A percentile compares a stretch with the other conserved stretches of the same genome.
phyloP scores from a whole-genome alignment of 2,329 filamentous ascomycete genomes.

The Aquanectria penicillioides region DNA sequence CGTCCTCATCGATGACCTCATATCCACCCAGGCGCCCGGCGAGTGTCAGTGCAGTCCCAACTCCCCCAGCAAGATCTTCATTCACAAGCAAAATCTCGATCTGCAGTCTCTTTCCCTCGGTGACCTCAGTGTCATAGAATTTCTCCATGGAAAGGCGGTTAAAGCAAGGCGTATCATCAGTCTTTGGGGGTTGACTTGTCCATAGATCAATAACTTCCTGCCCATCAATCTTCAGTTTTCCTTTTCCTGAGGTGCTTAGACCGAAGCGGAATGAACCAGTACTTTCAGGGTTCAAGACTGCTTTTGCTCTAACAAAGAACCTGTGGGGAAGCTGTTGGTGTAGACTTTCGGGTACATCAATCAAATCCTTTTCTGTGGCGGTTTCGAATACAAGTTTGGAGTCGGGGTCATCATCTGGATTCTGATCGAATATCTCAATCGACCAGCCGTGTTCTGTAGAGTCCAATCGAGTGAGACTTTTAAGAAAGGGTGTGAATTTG shows the following conservation, averaged over 20 bases:
- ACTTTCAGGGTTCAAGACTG: slow-evolving; percentile 16
- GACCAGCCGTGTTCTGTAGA: slow-evolving; percentile 1
- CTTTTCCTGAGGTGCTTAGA: slow-evolving; percentile 48
- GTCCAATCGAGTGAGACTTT: background rate
- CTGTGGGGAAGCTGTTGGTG: slow-evolving; percentile 1
- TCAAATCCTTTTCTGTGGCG: slow-evolving; percentile 10
- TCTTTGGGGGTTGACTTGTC: slow-evolving; percentile 46
- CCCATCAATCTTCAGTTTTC: slow-evolving; percentile 46
- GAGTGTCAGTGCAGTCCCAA: slow-evolving; percentile 34
- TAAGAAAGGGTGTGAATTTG: slow-evolving; percentile 4
- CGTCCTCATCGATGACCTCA: slow-evolving; percentile 36
- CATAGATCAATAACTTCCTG: slow-evolving; percentile 46
- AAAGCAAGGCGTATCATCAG: slow-evolving; percentile 47
- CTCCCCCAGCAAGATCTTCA: slow-evolving; percentile 31
- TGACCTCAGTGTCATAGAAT: slow-evolving; percentile 19
- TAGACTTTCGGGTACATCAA: slow-evolving; percentile 14
- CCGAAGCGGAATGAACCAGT: slow-evolving; percentile 37
- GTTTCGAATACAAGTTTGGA: slow-evolving; percentile 1
- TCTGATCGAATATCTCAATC: slow-evolving; percentile 8
- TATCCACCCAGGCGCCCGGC: slow-evolving; percentile 33
- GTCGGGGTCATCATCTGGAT: slow-evolving; percentile 2
- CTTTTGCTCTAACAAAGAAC: slow-evolving; percentile 22
- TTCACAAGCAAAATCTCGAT: slow-evolving; percentile 34
- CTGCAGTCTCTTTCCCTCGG: slow-evolving; percentile 12
- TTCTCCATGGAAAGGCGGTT: slow-evolving; percentile 34